Percentiles rank a stretch among this genome's conserved stretches.
phyloP scores from a whole-genome alignment of 306 rosid genomes.

The Urtica urens region DNA sequence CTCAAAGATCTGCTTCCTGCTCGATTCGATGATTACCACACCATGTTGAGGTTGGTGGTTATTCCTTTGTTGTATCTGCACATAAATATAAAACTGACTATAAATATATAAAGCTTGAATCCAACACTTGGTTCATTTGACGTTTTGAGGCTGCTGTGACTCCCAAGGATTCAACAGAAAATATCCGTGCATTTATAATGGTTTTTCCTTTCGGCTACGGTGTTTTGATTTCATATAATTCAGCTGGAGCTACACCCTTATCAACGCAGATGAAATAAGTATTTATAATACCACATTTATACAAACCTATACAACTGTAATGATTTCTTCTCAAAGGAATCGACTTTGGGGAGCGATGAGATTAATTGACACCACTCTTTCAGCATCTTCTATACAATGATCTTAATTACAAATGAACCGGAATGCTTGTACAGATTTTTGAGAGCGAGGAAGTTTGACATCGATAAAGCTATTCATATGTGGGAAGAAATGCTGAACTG shows the following conservation, averaged over 20 bases:
- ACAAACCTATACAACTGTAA: too few relatives aligned
- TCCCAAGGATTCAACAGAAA: too few relatives aligned
- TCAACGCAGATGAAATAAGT: too few relatives aligned
- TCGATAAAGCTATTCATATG: conserved; percentile 76
- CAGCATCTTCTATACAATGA: too few relatives aligned
- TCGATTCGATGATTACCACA: conserved; percentile 79
- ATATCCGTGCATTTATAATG: too few relatives aligned
- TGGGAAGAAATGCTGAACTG: conserved; percentile 90
- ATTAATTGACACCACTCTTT: too few relatives aligned
- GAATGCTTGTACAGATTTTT: conserved; percentile 56
- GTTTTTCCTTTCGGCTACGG: too few relatives aligned
- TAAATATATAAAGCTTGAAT: not conserved
- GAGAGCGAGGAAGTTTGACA: conserved; percentile 85
- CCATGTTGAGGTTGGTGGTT: conserved; percentile 57
- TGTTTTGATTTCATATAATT: too few relatives aligned
- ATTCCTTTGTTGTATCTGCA: not conserved
- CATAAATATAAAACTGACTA: not conserved
- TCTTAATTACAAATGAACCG: conserved; percentile 14
- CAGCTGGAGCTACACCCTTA: too few relatives aligned
- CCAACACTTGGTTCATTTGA: not conserved
- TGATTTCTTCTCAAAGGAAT: too few relatives aligned
- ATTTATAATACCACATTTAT: too few relatives aligned
- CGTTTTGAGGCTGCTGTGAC: not conserved
- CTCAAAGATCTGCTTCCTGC: conserved; percentile 47
- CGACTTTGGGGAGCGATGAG: too few relatives aligned